Evolutionary conservation across 2,329 filamentous ascomycete genomes (phyloP), one percentile per base, ranked within the genome.

Genomic region (Niveomyces coronatus): DNA sequence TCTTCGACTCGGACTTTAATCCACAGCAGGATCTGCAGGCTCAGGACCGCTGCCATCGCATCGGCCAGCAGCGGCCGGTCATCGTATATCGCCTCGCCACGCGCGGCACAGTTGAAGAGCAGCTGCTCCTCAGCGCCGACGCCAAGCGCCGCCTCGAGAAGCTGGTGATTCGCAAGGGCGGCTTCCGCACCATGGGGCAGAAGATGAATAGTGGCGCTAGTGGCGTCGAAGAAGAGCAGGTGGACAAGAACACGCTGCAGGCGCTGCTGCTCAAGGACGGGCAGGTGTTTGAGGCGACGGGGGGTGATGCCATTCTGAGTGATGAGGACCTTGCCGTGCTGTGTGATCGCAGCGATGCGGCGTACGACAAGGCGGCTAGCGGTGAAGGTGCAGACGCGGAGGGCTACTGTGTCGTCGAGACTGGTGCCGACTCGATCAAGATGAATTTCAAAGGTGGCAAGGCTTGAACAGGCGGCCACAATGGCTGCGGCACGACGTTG

Each of bases 21-120:
- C 91, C 91, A 0, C 91, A 98, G 56, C 89, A 95, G 54, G 91
- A 98, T 57, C 68, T 98, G 0, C 91, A 98, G 54, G 91, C 91
- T 0, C 91, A 96, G 60, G 91, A 98, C 53, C 85, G 91, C 5
- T 87, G 85, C 1, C 91, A 98, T 55, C 78, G 91, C 10, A 96
- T 98, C 45, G 91, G 91, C 0, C 91, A 98, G 57, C 94, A 80
- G 1, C 74, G 81, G 3, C 91, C 91, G 0, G 91, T 98, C 1
- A 77, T 98, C 15, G 82, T 98, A 1, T 98, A 93, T 58, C 82
- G 91, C 2, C 79, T 98, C 23, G 89, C 91, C 0, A 98, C 91
- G 0, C 87, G 88, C 51, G 85, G 82, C 8, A 96, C 91, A 0
- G 85, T 98, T 0, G 91, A 98, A 55, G 85, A 95, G 52, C 79